These are phyloP conservation scores for Tricholoma matsutake DNA, from an alignment of 768 basidiomycete genomes.

Conservation along the genomic window DNA sequence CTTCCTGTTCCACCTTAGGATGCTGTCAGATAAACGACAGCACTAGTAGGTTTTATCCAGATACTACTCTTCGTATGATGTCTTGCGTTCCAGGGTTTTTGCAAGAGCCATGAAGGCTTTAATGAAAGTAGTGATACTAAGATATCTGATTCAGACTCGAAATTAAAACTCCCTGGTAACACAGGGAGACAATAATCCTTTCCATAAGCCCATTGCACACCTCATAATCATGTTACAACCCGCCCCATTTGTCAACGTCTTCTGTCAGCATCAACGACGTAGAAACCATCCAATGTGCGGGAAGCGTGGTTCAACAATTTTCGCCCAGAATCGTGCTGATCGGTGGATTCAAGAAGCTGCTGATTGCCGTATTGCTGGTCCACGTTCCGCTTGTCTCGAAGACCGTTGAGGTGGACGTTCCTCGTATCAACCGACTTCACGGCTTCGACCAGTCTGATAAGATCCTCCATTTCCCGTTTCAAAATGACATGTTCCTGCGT, in stretches of 20 bases:
- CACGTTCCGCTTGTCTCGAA: slow-evolving; percentile 40
- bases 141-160: not conserved
- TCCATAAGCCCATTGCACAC: not conserved
- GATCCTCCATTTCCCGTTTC: slow-evolving; percentile 62
- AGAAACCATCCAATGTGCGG: slow-evolving; percentile 50
- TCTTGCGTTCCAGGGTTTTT: not conserved
- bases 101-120: not conserved
- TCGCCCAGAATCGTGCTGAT: slow-evolving; percentile 27
- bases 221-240: not conserved
- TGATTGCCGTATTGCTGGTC: slow-evolving; percentile 31
- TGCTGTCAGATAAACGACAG: not conserved
- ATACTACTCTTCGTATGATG: not conserved
- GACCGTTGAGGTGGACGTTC: slow-evolving; percentile 28
- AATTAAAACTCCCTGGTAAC: not conserved
- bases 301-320: slow-evolving; percentile 50
- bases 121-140: not conserved
- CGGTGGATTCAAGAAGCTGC: slow-evolving; percentile 10
- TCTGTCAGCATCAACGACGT: slow-evolving; percentile 58
- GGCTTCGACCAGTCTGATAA: slow-evolving; percentile 77
- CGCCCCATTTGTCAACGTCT: slow-evolving; percentile 12
- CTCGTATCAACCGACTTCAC: slow-evolving; percentile 60
- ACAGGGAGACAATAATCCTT: not conserved
- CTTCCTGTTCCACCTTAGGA: slow-evolving; percentile 24
- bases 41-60: not conserved
- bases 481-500: slow-evolving; percentile 50